Conservation (phyloP, 208 protist genomes). For the Leishmania turanica region DNA sequence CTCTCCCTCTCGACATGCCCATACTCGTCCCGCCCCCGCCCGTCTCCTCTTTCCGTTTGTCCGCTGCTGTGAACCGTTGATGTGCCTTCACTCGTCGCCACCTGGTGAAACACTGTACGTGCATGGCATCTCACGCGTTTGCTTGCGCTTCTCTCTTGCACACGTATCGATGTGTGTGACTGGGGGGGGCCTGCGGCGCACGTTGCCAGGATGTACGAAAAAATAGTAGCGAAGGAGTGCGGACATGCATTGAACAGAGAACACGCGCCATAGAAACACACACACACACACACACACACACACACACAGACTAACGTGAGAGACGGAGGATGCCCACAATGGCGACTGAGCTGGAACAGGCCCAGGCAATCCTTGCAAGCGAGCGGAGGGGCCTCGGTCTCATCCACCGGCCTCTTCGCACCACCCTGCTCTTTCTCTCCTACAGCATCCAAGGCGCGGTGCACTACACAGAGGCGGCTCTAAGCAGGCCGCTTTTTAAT, state of each 20-base stretch:
- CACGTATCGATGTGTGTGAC: not conserved
- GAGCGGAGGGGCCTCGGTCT: slow-evolving; percentile 53
- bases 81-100: not conserved
- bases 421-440: slow-evolving; percentile 35
- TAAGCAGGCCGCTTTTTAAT: slow-evolving; percentile 36
- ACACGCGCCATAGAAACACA: not conserved
- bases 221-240: not conserved
- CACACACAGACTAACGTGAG: not conserved
- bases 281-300: not conserved
- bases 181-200: not conserved
- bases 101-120: not conserved
- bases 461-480: slow-evolving; percentile 18
- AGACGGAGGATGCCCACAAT: not conserved
- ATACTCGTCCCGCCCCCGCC: not conserved
- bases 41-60: not conserved
- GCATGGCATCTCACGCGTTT: not conserved
- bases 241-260: not conserved
- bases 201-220: not conserved
- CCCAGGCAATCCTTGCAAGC: slow-evolving; percentile 33
- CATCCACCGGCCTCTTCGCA: slow-evolving; percentile 42
- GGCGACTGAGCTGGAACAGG: slow-evolving; percentile 32
- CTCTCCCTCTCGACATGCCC: not conserved
- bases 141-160: not conserved
- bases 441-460: slow-evolving; percentile 27
- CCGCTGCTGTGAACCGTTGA: not conserved